Evolutionary conservation across 805 yeast genomes (phyloP).

Genomic region (Kurtzmaniella fragi): DNA sequence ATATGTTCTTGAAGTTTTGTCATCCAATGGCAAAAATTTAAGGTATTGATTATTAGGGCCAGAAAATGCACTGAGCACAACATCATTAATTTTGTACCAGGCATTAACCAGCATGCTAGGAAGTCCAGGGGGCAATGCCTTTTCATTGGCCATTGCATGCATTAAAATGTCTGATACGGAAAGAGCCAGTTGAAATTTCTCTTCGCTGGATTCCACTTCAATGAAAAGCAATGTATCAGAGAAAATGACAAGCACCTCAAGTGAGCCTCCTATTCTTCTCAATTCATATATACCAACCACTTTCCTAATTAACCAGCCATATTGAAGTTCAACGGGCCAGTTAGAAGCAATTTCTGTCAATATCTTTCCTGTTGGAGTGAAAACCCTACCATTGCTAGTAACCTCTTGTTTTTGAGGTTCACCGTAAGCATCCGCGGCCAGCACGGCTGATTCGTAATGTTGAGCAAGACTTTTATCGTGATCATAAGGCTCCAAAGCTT

Average conservation of each 20-base stretch:
- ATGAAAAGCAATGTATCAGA: slow-evolving; percentile 70
- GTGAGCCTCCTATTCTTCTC: slow-evolving; percentile 16
- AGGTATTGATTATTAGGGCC: too few species aligned
- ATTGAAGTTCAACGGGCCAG: slow-evolving; percentile 86
- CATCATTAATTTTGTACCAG: slow-evolving; percentile 60
- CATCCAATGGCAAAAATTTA: too few species aligned
- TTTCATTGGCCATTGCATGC: slow-evolving; percentile 86
- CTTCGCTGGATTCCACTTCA: slow-evolving; percentile 7
- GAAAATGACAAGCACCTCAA: slow-evolving; percentile 59
- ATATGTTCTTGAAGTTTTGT: too few species aligned
- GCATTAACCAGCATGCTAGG: slow-evolving; percentile 66
- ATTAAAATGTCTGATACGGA: slow-evolving; percentile 74
- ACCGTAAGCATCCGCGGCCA: slow-evolving; percentile 80
- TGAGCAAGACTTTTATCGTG: slow-evolving; percentile 26
- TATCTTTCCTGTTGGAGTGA: slow-evolving; percentile 89
- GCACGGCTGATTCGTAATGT: slow-evolving; percentile 49
- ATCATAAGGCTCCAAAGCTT: slow-evolving; percentile 40
- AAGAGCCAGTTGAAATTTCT: slow-evolving; percentile 26
- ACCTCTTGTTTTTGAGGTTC: slow-evolving; percentile 5
- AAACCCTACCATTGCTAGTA: slow-evolving; percentile 49
- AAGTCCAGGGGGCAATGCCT: slow-evolving; percentile 56
- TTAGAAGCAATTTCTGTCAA: slow-evolving; percentile 76
- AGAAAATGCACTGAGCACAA: slow-evolving; percentile 43
- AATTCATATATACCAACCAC: slow-evolving; percentile 70
- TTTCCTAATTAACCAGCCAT: slow-evolving; percentile 83